Base-by-base conservation (phyloP, 768 basidiomycete genomes). In the Rhodocollybia butyracea region DNA sequence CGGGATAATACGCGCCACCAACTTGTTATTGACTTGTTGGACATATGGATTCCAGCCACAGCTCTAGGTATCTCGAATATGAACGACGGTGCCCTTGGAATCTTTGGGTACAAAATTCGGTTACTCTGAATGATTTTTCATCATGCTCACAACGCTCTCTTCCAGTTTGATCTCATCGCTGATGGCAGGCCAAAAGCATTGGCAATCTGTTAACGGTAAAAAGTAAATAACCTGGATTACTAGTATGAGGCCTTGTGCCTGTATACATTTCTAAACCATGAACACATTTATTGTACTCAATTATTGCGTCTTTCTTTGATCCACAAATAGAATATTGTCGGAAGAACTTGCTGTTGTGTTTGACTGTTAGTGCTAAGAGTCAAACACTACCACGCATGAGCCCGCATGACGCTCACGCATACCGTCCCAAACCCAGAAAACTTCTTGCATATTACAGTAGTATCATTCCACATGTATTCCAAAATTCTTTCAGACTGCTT, bases 11-110 rank as follows among this genome's bases (percentile, higher is more conserved):
- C 85, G 29, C 83, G 86, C 27, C 82, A 83, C 60, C 97, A 98
- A 70, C 81, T 98, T 61, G 72, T 88, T 53, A 84, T 91, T 57
- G 97, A 99, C 68, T 64, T 83, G 19, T 75, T 94, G 56, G 97
- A 99, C 67, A 70, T 94, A 56, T 95, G 88, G 85, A 84, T 95
- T 63, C 97, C 97, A 5, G 89, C 93, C 6, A 86, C 87, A 19
- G 88, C 81, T 56, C 78, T 94, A 38, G 91, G 88, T 15, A 73
- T 90, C 51, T 78, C 86, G 59, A 80, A 81, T 60, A 62, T 95
- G 60, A 92, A 88, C 65, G 97, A 98, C 57, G 95, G 96, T 24
- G 64, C 83, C 19, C 72, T 96, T 27, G 96, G 97, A 53, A 75
- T 91, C 56, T 79, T 91, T 59, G 97, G 96, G 92, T 96, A 58